Base-by-base conservation (phyloP, 2,329 filamentous ascomycete genomes). In the Alternaria angustiovoidea region DNA sequence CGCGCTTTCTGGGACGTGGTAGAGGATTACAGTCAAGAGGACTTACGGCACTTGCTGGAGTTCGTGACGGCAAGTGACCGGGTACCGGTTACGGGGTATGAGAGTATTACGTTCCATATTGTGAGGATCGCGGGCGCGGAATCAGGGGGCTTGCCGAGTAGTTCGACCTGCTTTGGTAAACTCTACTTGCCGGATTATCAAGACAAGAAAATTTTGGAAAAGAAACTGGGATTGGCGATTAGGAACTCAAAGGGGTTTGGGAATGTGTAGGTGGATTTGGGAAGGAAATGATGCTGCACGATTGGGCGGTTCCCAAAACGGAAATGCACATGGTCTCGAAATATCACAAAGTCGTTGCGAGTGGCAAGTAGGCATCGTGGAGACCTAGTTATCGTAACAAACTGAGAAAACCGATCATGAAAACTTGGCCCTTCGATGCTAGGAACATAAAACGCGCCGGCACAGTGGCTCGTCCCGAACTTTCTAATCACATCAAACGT, bases 11-110 rank as follows among this genome's bases (percentile, higher is more conserved):
- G 95, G 95, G 84, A 84, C 12, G 85, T 97, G 7, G 91, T 97
- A 1, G 86, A 86, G 65, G 78, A 76, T 36, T 95, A 87, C 73
- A 84, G 88, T 60, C 84, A 89, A 16, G 83, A 86, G 44, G 90
- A 94, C 83, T 90, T 90, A 78, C 86, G 88, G 53, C 88, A 87
- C 70, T 81, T 99, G 34, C 84, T 99, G 32, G 93, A 97, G 76
- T 99, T 99, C 72, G 94, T 99, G 30, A 99, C 95, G 14, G 94
- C 94, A 0, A 94, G 90, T 69, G 94, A 97, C 73, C 87, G 95
- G 2, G 87, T 98, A 2, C 95, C 95, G 0, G 91, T 97, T 0
- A 93, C 92, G 20, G 95, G 95, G 3, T 88, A 94, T 73, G 86
- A 87, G 64, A 93, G 91, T 69, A 82, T 98, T 47, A 89, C 91